phyloP scores from a whole-genome alignment of 2,329 filamentous ascomycete genomes.

The Hypomyces perniciosus region DNA sequence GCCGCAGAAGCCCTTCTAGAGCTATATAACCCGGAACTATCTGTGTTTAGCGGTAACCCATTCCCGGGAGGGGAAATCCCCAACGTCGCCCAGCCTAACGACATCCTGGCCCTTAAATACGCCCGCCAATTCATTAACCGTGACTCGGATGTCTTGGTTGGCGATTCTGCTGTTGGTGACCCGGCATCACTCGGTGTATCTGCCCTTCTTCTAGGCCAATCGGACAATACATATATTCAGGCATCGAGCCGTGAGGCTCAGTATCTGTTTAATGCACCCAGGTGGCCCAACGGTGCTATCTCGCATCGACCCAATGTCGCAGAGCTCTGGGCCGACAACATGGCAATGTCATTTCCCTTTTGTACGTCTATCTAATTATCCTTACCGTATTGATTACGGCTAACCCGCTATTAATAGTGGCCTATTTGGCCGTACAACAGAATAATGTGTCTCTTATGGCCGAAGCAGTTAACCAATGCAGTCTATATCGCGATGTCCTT shows the following conservation, averaged over 20 bases:
- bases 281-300: slow-evolving; percentile 12
- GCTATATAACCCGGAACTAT: slow-evolving; percentile 13
- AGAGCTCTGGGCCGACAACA: slow-evolving; percentile 15
- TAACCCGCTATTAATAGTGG: neutral
- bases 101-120: slow-evolving; percentile 7
- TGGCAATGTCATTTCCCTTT: slow-evolving; percentile 17
- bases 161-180: slow-evolving; percentile 11
- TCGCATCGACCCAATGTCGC: slow-evolving; percentile 12
- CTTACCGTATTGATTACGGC: neutral
- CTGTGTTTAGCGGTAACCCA: slow-evolving; percentile 13
- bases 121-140: slow-evolving; percentile 13
- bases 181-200: slow-evolving; percentile 14
- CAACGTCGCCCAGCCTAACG: neutral
- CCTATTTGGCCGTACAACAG: slow-evolving; percentile 6
- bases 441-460: slow-evolving; percentile 9
- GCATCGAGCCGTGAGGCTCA: slow-evolving; percentile 11
- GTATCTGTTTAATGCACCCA: slow-evolving; percentile 7
- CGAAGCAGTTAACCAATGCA: slow-evolving; percentile 9
- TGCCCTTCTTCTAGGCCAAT: slow-evolving; percentile 13
- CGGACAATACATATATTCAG: slow-evolving; percentile 11
- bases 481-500: slow-evolving; percentile 14
- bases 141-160: slow-evolving; percentile 7
- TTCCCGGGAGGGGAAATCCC: slow-evolving; percentile 13
- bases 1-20: slow-evolving; percentile 14
- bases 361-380: neutral